These are phyloP conservation scores for Xylaria arbuscula DNA, from an alignment of 2,329 filamentous ascomycete species.

Conservation along the genomic window DNA sequence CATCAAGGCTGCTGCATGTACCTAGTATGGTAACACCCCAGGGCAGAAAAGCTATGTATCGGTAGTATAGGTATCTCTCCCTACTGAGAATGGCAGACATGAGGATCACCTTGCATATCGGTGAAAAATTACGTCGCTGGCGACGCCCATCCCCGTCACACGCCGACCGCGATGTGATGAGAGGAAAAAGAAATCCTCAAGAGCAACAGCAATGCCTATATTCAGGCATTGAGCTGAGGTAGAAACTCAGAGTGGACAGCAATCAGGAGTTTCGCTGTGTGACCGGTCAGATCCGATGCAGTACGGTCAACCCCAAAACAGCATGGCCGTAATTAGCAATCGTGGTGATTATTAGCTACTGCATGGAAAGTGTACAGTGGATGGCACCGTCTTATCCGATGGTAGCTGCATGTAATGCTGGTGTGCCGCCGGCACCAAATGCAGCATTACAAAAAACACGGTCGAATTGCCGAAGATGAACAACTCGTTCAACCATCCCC, in stretches of 20 bases:
- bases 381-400: slow-evolving; percentile 6
- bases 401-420: slow-evolving; percentile 28
- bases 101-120: slow-evolving; percentile 13
- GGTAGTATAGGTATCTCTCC: slow-evolving; percentile 21
- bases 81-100: slow-evolving; percentile 1
- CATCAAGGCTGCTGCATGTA: slow-evolving; percentile 29
- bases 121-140: slow-evolving; percentile 8
- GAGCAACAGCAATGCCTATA: slow-evolving; percentile 22
- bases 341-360: slow-evolving; percentile 13
- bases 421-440: slow-evolving; percentile 24
- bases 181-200: slow-evolving; percentile 29
- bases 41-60: slow-evolving; percentile 1
- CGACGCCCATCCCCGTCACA: slow-evolving; percentile 23
- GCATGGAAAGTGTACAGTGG: slow-evolving; percentile 6
- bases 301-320: slow-evolving; percentile 18
- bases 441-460: slow-evolving; percentile 2
- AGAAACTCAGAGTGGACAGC: slow-evolving; percentile 8
- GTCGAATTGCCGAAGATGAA: slow-evolving; percentile 10
- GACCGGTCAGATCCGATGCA: slow-evolving; percentile 28
- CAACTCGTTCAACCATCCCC: slow-evolving; percentile 10
- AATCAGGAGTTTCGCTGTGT: slow-evolving; percentile 17
- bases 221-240: slow-evolving; percentile 16
- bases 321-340: slow-evolving; percentile 13
- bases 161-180: slow-evolving; percentile 17
- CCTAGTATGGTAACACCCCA: slow-evolving; percentile 14